These are phyloP conservation scores for Cutaneotrichosporon daszewskae DNA, from an alignment of 1,284 basidiomycete genomes.

Conservation along the genomic window DNA sequence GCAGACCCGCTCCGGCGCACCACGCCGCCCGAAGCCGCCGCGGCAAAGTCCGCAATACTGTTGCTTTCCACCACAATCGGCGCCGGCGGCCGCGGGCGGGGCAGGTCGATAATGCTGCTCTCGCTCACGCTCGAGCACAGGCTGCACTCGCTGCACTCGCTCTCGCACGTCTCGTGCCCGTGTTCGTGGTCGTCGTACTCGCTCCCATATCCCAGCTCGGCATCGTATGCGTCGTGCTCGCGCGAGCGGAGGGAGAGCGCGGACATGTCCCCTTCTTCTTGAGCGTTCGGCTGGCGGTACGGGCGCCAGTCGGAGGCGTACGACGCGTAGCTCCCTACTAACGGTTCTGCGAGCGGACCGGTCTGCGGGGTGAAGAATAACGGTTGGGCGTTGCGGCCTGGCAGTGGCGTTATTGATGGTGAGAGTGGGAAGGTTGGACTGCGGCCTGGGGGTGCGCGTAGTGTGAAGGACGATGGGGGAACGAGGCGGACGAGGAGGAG, in stretches of 20 bases:
- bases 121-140: slow-evolving; percentile 2
- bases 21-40: neutral
- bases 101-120: slow-evolving; percentile 17
- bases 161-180: neutral
- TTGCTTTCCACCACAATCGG: slow-evolving; percentile 5
- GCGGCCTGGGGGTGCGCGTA: slow-evolving; percentile 8
- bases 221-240: no score
- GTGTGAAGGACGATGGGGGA: neutral
- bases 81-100: slow-evolving; percentile 6
- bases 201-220: no score
- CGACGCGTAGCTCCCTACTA: neutral
- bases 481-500: slow-evolving; percentile 16
- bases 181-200: neutral
- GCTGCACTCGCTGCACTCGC: neutral
- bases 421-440: slow-evolving; percentile 2
- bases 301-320: neutral
- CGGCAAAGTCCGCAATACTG: neutral
- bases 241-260: no score
- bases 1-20: neutral
- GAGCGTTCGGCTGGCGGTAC: no score
- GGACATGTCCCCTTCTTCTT: no score
- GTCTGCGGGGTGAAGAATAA: neutral
- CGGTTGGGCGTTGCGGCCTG: neutral
- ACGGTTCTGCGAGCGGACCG: neutral
- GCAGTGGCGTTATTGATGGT: slow-evolving; percentile 1